A percentile compares a stretch with the other conserved stretches of the same genome.
Evolutionary conservation across 2,329 filamentous ascomycete genomes (phyloP).

Genomic region (Esteya vermicola): DNA sequence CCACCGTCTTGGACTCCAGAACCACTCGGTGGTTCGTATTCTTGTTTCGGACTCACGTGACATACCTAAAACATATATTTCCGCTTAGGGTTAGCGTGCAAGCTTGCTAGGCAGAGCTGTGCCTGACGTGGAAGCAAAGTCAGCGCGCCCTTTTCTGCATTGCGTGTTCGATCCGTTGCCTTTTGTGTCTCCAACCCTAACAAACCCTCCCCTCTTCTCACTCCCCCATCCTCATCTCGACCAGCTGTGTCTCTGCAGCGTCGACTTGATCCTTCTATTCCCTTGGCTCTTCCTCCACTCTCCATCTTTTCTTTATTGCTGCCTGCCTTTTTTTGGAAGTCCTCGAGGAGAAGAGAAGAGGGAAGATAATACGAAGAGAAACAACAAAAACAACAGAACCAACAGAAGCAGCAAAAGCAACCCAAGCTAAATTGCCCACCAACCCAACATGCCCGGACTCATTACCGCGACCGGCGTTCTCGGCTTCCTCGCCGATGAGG

Average conservation of each 20-base stretch:
- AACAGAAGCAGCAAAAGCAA: not conserved
- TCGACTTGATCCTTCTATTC: too few relatives aligned
- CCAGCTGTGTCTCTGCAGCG: too few relatives aligned
- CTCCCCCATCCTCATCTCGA: too few relatives aligned
- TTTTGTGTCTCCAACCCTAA: not conserved
- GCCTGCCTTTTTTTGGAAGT: too few relatives aligned
- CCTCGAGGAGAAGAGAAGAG: not conserved
- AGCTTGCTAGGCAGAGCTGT: constrained; percentile 22
- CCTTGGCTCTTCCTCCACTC: not conserved
- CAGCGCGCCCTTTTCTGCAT: not conserved
- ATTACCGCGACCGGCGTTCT: constrained; percentile 89
- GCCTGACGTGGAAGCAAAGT: constrained; percentile 12
- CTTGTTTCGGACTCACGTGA: not conserved
- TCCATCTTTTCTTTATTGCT: not conserved
- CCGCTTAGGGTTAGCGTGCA: not conserved
- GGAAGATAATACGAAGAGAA: not conserved
- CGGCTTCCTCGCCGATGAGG: constrained; percentile 89
- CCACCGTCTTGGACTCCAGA: too few relatives aligned
- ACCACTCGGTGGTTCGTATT: not conserved
- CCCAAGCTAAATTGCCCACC: too few relatives aligned
- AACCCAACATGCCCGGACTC: constrained; percentile 74
- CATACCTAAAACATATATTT: too few relatives aligned
- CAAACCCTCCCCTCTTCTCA: not conserved
- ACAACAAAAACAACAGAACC: not conserved
- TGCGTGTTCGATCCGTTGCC: not conserved